Conservation (phyloP, 495 filamentous ascomycete species). For the Neurospora sp. region DNA sequence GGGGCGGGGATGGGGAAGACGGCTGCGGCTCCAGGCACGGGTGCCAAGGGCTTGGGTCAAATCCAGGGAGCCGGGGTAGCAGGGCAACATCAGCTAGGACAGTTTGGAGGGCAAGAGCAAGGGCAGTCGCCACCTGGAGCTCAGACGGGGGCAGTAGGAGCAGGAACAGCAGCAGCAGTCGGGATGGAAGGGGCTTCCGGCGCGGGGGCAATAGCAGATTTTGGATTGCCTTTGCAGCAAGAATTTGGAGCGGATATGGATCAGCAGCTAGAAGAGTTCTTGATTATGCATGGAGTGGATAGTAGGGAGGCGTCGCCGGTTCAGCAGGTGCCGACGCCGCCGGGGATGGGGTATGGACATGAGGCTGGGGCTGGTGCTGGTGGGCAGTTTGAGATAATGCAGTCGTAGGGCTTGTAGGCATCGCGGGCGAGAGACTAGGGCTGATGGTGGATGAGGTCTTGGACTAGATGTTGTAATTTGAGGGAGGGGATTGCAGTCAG, state of each 20-base stretch:
- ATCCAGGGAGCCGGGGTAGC: not conserved
- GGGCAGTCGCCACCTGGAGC: not conserved
- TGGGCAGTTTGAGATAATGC: not conserved
- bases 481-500: not conserved
- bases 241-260: not conserved
- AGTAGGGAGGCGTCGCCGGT: not conserved
- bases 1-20: not conserved
- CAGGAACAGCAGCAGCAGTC: not conserved
- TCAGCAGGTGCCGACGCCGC: not conserved
- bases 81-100: not conserved
- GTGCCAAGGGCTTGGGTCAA: not conserved
- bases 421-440: not conserved
- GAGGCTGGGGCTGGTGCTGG: not conserved
- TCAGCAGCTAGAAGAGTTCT: not conserved
- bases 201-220: not conserved
- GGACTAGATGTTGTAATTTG: not conserved
- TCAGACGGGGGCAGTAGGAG: not conserved
- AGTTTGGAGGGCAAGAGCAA: not conserved
- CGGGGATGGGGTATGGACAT: not conserved
- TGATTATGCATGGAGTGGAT: not conserved
- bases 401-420: not conserved
- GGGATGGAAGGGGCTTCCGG: not conserved
- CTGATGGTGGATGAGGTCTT: not conserved
- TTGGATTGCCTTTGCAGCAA: not conserved
- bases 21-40: not conserved